Base-by-base conservation (phyloP, 108 stramenopile species). In the Stephanodiscus minutulus region DNA sequence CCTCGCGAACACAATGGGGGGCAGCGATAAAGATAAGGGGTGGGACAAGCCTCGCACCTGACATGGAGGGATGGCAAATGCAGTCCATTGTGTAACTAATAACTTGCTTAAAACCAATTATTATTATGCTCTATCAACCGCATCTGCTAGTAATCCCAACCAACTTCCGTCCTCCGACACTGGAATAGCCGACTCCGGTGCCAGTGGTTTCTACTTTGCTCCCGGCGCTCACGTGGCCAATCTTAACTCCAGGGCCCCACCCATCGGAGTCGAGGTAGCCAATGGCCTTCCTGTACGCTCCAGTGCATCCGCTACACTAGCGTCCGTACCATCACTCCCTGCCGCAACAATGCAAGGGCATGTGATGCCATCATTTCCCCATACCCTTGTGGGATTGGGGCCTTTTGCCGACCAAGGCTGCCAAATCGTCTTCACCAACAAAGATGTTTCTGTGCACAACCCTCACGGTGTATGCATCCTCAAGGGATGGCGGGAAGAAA, bases 351-450 rank as follows among this genome's bases (percentile, higher is more conserved):
- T 25, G 24, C 17, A 21, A 52, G 18, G 50, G 50, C 24, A 66
- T 18, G 52, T 66, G 28, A 66, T 66, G 64, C 64, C 64, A 5
- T 52, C 28, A n/a, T 66, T 66, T 50, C 15, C 47, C 17, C 64
- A 66, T 33, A 66, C 18, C 27, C 49, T 66, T n/a, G 29, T 66
- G 0, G 49, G 64, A 0, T 29, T 52, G 0, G 64, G 64, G 21
- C 25, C 25, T 7, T 33, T 66, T 28, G 49, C 49, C 27, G 48
- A 66, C 47, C n/a, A 47, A 25, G 49, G 7, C 3, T 66, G 64
- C 47, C 15, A 25, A 25, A 50, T 66, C 29, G 12, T 66, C 39
- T 66, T 66, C 31, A 33, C 47, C 64, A 52, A 50, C 0, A 3
- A 1, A 1, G 25, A 27, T 12, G 49, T 66, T 50, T 53, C 64